phyloP scores from a whole-genome alignment of 208 protist genomes.

The Endotrypanum monterogeii region DNA sequence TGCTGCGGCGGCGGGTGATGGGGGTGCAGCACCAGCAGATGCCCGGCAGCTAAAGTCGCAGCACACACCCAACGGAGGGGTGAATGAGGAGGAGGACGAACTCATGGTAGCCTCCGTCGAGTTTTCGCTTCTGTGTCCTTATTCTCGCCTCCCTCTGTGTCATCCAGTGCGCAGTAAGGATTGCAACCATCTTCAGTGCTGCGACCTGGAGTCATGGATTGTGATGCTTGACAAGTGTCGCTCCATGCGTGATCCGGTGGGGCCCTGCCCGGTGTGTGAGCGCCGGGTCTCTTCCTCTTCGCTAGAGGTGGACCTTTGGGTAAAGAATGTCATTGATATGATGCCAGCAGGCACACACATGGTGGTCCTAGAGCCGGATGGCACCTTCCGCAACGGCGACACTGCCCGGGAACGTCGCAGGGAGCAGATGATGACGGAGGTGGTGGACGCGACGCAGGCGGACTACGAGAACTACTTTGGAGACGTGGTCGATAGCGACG shows the following conservation, averaged over 20 bases:
- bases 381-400: constrained; percentile 78
- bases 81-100: constrained; percentile 41
- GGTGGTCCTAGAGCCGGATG: constrained; percentile 76
- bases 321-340: constrained; percentile 64
- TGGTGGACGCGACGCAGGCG: constrained; percentile 63
- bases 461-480: constrained; percentile 61
- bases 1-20: neutral
- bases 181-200: constrained; percentile 90
- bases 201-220: constrained; percentile 90
- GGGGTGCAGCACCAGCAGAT: constrained; percentile 1
- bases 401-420: constrained; percentile 56
- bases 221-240: constrained; percentile 76
- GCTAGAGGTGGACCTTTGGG: constrained; percentile 86
- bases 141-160: constrained; percentile 69
- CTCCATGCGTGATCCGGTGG: constrained; percentile 82
- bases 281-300: constrained; percentile 71
- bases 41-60: constrained; percentile 4
- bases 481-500: constrained; percentile 47
- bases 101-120: constrained; percentile 85
- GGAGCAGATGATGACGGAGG: constrained; percentile 62
- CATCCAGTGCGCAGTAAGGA: constrained; percentile 73
- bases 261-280: constrained; percentile 87
- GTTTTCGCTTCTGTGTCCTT: constrained; percentile 86
- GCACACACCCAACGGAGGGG: constrained; percentile 9
- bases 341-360: constrained; percentile 83